These are phyloP conservation scores for Podospora pseudoanserina DNA, from an alignment of 495 filamentous ascomycete genomes.

Conservation along the genomic window DNA sequence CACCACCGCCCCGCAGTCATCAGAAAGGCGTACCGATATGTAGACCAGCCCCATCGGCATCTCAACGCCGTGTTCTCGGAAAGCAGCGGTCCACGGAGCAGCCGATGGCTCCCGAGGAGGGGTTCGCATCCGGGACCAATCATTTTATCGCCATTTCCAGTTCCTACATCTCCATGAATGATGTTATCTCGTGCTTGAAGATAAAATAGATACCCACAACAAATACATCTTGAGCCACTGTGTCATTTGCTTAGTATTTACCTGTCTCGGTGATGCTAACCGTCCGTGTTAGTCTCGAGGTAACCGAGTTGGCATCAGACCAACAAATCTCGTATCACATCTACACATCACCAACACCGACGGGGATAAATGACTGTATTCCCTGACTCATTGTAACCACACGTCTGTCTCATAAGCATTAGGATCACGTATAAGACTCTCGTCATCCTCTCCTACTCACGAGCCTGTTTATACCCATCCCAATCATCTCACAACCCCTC, in stretches of 20 bases:
- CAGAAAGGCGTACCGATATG: slow-evolving; percentile 10
- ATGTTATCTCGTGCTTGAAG: not conserved
- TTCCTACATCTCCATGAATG: not conserved
- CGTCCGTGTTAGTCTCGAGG: not conserved
- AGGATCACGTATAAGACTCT: not conserved
- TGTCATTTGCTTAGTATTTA: not conserved
- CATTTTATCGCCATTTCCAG: not conserved
- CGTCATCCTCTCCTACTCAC: not conserved
- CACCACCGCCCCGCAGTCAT: not conserved
- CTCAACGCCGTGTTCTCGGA: not conserved
- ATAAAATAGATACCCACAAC: not conserved
- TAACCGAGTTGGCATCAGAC: not conserved
- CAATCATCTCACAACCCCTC: not conserved
- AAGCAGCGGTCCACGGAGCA: not conserved
- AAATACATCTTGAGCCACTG: not conserved
- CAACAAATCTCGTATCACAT: not conserved
- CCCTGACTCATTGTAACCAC: not conserved
- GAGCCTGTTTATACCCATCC: not conserved
- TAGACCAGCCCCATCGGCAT: slow-evolving; percentile 7
- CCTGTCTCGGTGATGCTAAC: not conserved
- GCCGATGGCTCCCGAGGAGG: not conserved
- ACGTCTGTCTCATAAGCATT: not conserved
- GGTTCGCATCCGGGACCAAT: not conserved
- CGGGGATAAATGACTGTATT: not conserved
- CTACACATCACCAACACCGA: not conserved